Evolutionary conservation across 495 filamentous ascomycete genomes (phyloP).

Genomic region (Diplogelasinospora grovesii): DNA sequence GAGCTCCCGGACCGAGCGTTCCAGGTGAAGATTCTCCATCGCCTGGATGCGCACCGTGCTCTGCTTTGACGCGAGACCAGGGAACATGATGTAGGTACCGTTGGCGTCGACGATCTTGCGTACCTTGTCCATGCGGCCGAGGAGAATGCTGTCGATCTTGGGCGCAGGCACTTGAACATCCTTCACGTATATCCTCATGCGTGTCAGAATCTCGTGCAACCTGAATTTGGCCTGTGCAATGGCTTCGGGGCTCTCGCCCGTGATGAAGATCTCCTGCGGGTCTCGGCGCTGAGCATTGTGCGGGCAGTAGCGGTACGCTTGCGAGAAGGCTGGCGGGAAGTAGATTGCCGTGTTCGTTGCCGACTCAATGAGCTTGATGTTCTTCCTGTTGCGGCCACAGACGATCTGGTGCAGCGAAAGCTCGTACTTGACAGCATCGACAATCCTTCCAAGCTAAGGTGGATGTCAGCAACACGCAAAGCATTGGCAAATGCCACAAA

Average conservation of each 20-base stretch:
- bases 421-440: constrained; percentile 78
- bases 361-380: constrained; percentile 95
- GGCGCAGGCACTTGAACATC: constrained; percentile 75
- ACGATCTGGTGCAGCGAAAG: constrained; percentile 81
- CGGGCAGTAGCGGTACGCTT: constrained; percentile 81
- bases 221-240: constrained; percentile 84
- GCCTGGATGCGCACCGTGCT: constrained; percentile 82
- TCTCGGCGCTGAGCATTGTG: constrained; percentile 69
- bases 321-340: constrained; percentile 89
- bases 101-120: constrained; percentile 97
- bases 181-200: constrained; percentile 82
- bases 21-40: constrained; percentile 83
- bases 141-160: constrained; percentile 90
- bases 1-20: constrained; percentile 87
- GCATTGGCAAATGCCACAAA: constrained; percentile 8
- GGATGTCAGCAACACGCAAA: constrained; percentile 14
- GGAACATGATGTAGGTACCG: constrained; percentile 87
- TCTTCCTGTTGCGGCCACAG: constrained; percentile 86
- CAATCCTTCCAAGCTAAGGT: constrained; percentile 70
- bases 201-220: constrained; percentile 69
- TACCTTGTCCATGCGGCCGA: constrained; percentile 89
- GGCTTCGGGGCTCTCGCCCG: constrained; percentile 70
- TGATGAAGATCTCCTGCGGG: constrained; percentile 87
- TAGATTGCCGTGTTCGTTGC: constrained; percentile 93
- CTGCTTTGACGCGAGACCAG: constrained; percentile 72